Conservation (phyloP, 2,329 filamentous ascomycete species). For the Calonectria ilicicola region DNA sequence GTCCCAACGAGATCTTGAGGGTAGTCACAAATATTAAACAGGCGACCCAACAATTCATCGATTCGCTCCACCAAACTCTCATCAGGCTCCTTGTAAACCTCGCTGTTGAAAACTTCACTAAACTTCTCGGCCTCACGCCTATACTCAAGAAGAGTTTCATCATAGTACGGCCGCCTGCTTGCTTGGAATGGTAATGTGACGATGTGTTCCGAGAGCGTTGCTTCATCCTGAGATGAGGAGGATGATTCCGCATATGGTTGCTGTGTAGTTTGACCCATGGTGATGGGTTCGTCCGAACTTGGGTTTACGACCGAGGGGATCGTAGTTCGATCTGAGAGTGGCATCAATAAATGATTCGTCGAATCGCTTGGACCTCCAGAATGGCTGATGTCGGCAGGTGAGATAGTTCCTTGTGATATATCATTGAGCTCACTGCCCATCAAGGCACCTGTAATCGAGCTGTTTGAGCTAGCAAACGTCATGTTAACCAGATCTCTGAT, state of each 20-base stretch:
- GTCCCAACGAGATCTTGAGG: constrained; percentile 65
- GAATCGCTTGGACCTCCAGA: constrained; percentile 39
- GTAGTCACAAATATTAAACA: constrained; percentile 69
- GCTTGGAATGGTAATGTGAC: constrained; percentile 70
- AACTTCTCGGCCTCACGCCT: constrained; percentile 60
- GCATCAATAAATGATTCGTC: constrained; percentile 33
- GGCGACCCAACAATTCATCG: constrained; percentile 61
- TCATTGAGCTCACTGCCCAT: constrained; percentile 34
- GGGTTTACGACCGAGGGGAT: constrained; percentile 30
- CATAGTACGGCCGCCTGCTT: constrained; percentile 64
- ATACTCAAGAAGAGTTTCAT: constrained; percentile 59
- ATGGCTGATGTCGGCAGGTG: constrained; percentile 53
- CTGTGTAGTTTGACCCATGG: constrained; percentile 43
- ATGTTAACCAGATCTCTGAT: constrained; percentile 35
- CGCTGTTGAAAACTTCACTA: constrained; percentile 54
- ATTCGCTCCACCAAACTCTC: constrained; percentile 57
- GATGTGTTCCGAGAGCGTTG: constrained; percentile 53
- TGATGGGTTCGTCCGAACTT: constrained; percentile 40
- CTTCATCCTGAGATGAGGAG: constrained; percentile 27
- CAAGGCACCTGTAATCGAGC: constrained; percentile 32
- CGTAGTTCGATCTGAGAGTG: constrained; percentile 33
- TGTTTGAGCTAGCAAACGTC: constrained; percentile 32
- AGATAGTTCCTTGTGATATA: constrained; percentile 48
- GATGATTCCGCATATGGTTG: constrained; percentile 37
- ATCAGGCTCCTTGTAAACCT: constrained; percentile 54